Evolutionary conservation across 2,329 filamentous ascomycete species (phyloP).

Genomic region (Hymenoscyphus salicellus): DNA sequence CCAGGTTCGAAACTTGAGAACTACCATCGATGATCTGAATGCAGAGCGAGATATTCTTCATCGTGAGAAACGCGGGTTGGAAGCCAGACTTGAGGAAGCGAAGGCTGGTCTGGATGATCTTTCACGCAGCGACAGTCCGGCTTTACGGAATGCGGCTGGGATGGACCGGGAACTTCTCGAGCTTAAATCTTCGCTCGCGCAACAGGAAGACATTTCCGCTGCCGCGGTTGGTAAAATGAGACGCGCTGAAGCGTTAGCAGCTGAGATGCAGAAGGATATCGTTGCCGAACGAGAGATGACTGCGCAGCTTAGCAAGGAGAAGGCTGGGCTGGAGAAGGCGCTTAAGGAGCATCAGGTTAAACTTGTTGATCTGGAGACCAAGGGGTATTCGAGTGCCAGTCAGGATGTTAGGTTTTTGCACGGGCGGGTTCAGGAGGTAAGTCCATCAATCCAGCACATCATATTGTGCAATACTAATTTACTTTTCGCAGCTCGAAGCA

Average conservation of each 20-base stretch:
- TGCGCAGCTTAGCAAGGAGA: slow-evolving; percentile 81
- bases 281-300: slow-evolving; percentile 78
- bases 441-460: slow-evolving; percentile 33
- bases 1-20: slow-evolving; percentile 80
- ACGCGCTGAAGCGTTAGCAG: slow-evolving; percentile 79
- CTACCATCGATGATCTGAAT: slow-evolving; percentile 79
- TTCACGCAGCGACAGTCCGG: slow-evolving; percentile 77
- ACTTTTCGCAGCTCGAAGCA: slow-evolving; percentile 68
- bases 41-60: slow-evolving; percentile 80
- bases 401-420: slow-evolving; percentile 94
- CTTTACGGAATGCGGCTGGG: slow-evolving; percentile 82
- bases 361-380: slow-evolving; percentile 91
- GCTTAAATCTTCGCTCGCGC: slow-evolving; percentile 81
- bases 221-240: slow-evolving; percentile 97
- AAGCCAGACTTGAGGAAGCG: slow-evolving; percentile 80
- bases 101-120: slow-evolving; percentile 86
- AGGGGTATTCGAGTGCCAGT: slow-evolving; percentile 90
- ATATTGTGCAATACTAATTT: slow-evolving; percentile 32
- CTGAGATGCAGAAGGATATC: slow-evolving; percentile 92
- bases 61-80: slow-evolving; percentile 86
- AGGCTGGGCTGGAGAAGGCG: slow-evolving; percentile 82
- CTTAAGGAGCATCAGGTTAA: slow-evolving; percentile 87
- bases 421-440: slow-evolving; percentile 91
- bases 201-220: slow-evolving; percentile 87
- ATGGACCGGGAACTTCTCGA: slow-evolving; percentile 88